Base-by-base conservation (phyloP, 2,329 filamentous ascomycete species). In the Aaosphaeria arxii region DNA sequence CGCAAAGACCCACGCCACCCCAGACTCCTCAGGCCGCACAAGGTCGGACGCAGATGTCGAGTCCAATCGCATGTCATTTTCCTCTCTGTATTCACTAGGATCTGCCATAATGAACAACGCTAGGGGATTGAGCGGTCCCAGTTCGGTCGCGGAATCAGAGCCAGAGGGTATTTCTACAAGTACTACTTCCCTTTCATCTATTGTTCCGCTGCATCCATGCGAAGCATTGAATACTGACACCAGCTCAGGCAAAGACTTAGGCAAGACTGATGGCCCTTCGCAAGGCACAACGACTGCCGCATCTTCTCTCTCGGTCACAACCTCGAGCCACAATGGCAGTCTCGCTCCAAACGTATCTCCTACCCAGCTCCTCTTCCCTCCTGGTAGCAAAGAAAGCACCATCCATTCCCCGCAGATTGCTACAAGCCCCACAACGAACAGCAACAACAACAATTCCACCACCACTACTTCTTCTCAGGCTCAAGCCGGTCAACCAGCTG, bases 1-100 rank as follows among this genome's bases (percentile, higher is more conserved):
- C 30, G 45, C 52, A 7, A 58, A 61, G 44, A 48, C 62, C 47
- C 33, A 36, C 33, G 51, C 57, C 43, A 69, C 80, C 43, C 75
- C 79, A 43, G 82, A 85, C 47, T 64, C 77, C 38, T 70, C 78
- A 43, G 64, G 76, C 52, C 70, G 70, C 42, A 61, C 51, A 7
- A 42, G 73, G 38, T 73, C 73, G 17, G 78, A 70, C 49, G 52
- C 55, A 42, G 67, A 70, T 42, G 46, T 52, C 31, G 74, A 85
- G 36, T 75, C 75, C 40, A 87, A 88, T 60, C 83, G 88, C 44
- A 76, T 87, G 64, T 91, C 87, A 28, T 80, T 86, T 50, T 88
- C 86, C 6, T 91, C 88, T 1, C 73, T 89, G 44, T 87, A 87
- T 62, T 89, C 87, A 31, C 71, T 87, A 28, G 81, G 82, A 40